Percentiles rank a stretch among this genome's conserved stretches.
Conservation (phyloP, 1,284 basidiomycete species). For the Boletus mariae region DNA sequence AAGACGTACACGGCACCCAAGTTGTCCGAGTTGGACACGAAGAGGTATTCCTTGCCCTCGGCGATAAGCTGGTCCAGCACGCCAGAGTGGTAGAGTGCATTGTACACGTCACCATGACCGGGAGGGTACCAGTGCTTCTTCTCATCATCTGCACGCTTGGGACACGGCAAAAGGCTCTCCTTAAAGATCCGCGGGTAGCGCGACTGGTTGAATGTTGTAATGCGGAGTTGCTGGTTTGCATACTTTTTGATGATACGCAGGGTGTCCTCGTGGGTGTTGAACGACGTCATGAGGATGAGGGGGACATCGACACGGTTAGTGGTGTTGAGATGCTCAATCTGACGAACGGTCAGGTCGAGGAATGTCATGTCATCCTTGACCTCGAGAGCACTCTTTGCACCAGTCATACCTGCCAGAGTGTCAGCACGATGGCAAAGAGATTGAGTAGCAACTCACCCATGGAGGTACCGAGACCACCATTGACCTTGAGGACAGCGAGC, state of each 20-base stretch:
- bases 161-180: slow-evolving; percentile 89
- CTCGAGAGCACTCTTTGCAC: slow-evolving; percentile 87
- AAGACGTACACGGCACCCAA: slow-evolving; percentile 88
- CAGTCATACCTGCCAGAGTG: slow-evolving; percentile 72
- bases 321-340: slow-evolving; percentile 90
- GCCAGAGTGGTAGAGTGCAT: slow-evolving; percentile 91
- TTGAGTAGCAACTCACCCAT: slow-evolving; percentile 63
- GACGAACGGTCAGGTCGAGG: slow-evolving; percentile 94
- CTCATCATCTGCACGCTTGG: slow-evolving; percentile 83
- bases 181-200: slow-evolving; percentile 97
- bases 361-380: slow-evolving; percentile 99
- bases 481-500: slow-evolving; percentile 98
- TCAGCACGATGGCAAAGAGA: slow-evolving; percentile 9
- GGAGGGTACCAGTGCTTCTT: slow-evolving; percentile 99
- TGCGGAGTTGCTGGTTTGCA: slow-evolving; percentile 95
- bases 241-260: slow-evolving; percentile 99
- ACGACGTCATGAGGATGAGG: slow-evolving; percentile 99
- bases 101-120: slow-evolving; percentile 97
- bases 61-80: slow-evolving; percentile 92
- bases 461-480: slow-evolving; percentile 97
- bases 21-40: slow-evolving; percentile 99
- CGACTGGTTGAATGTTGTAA: slow-evolving; percentile 97
- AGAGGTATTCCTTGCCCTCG: slow-evolving; percentile 98
- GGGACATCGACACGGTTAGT: slow-evolving; percentile 80
- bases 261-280: slow-evolving; percentile 98